Percentiles rank a stretch among this genome's conserved stretches.
phyloP scores from a whole-genome alignment of 2,329 filamentous ascomycete species.

The Myriosclerotinia curreyana region DNA sequence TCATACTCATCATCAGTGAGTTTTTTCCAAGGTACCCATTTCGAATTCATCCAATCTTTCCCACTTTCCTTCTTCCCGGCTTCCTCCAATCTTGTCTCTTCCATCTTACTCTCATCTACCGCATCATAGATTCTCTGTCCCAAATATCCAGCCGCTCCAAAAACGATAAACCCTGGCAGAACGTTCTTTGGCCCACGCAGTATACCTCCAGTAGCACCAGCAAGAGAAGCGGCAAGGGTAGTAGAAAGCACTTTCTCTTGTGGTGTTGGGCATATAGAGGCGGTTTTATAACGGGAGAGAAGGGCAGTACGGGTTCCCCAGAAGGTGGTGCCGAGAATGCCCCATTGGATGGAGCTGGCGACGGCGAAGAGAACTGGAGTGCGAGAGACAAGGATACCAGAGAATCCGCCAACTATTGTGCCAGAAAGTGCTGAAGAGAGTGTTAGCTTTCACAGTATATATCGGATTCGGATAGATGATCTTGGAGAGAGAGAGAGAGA shows the following conservation, averaged over 20 bases:
- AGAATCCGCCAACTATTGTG: conserved; percentile 62
- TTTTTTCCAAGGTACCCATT: conserved; percentile 68
- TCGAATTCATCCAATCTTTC: conserved; percentile 50
- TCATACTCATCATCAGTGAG: conserved; percentile 72
- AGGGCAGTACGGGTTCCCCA: conserved; percentile 55
- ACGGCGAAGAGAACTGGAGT: conserved; percentile 69
- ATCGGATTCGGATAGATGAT: not conserved
- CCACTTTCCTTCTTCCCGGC: conserved; percentile 37
- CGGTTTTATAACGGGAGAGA: conserved; percentile 45
- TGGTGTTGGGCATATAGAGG: conserved; percentile 42
- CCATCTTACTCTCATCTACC: conserved; percentile 43
- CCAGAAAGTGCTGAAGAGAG: conserved; percentile 44
- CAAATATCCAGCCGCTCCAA: conserved; percentile 53
- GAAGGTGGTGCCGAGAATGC: conserved; percentile 71
- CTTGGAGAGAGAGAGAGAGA: no score
- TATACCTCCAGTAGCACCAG: conserved; percentile 61
- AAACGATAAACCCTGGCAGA: conserved; percentile 58
- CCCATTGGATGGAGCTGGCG: conserved; percentile 76
- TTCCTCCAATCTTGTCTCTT: conserved; percentile 34
- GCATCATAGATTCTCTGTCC: conserved; percentile 57
- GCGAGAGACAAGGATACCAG: conserved; percentile 67
- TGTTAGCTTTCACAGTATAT: not conserved
- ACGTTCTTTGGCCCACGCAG: conserved; percentile 54
- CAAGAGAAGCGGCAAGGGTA: conserved; percentile 66
- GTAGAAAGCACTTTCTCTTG: conserved; percentile 65